Evolutionary conservation across 108 stramenopile genomes (phyloP).

Genomic region (Skeletonema tropicum): DNA sequence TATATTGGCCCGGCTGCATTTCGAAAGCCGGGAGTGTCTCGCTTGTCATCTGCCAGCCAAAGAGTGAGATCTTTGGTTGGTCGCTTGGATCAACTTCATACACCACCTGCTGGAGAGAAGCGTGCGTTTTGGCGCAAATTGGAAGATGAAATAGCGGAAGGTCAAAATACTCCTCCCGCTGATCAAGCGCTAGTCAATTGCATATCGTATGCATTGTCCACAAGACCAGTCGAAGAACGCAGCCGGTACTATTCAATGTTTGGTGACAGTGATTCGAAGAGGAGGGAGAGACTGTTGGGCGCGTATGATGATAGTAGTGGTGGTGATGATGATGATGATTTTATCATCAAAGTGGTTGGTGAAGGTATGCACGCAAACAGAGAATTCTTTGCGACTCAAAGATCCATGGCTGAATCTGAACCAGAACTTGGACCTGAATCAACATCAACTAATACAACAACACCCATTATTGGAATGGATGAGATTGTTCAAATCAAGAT

Average conservation of each 20-base stretch:
- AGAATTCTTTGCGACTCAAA: background rate
- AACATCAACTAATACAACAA: background rate
- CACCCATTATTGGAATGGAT: conserved; percentile 43
- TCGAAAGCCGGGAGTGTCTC: background rate
- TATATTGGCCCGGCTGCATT: conserved; percentile 55
- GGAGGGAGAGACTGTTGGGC: background rate
- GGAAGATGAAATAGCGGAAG: conserved; percentile 1
- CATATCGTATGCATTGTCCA: conserved; percentile 40
- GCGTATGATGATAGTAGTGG: conserved; percentile 2
- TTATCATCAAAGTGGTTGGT: background rate
- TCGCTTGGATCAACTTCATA: background rate
- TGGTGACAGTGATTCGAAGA: conserved; percentile 23
- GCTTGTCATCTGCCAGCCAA: background rate
- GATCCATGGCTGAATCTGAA: background rate
- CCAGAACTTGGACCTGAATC: background rate
- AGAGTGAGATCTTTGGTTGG: conserved; percentile 6
- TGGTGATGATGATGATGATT: conserved; percentile 12
- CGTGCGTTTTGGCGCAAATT: background rate
- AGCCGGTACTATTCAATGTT: conserved; percentile 34
- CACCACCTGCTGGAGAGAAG: background rate
- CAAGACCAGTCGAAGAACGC: conserved; percentile 37
- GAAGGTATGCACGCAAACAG: background rate
- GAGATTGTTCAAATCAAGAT: conserved; percentile 64
- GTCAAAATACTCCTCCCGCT: background rate
- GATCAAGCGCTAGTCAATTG: conserved; percentile 29